Base-by-base conservation (phyloP, 108 stramenopile genomes). In the Fragilaria crotonensis region DNA sequence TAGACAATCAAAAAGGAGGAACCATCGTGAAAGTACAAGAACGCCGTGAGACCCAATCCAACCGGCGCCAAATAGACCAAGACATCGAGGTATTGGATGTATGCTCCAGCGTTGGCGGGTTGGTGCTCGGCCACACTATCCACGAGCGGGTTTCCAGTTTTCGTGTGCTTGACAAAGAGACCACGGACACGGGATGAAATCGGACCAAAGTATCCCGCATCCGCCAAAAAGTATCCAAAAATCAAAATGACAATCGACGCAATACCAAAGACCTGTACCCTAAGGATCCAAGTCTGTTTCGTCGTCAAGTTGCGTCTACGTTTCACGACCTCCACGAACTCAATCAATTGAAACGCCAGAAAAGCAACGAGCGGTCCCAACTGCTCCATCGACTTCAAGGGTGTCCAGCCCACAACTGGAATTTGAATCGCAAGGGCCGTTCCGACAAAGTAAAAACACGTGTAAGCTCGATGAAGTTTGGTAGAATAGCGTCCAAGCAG, bases 101-200 rank as follows among this genome's bases (percentile, higher is more conserved):
- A 99, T 27, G 98, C 95, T 31, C 90, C 73, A 23, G 80, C 66
- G 22, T 77, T 83, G 23, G 98, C 95, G 46, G 98, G 95, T 71
- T 99, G 98, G 76, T 99, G 98, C 76, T 97, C 98, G 5, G 95
- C 91, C 9, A 95, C 93, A 54, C 81, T 83, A 62, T 93, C 93
- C 11, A 96, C 91, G 46, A 96, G 61, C 9, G 93, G 96, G 59
- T 93, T 95, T 52, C 91, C 92, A 2, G 92, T 94, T 49, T 90
- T 84, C n/a, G 92, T 92, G 62, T 96, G 95, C 52, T 86, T 62
- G 3, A 94, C 92, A 73, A 96, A 94, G 47, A 94, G 68, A 45
- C 90, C 89, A 32, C 92, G 76, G 11, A 94, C 89, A 21, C 92
- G 86, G 33, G 81, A 80, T 4, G 77, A 78, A 17, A 93, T 62